Evolutionary conservation across 73 alveolate species (phyloP).

Genomic region (Tetrahymena borealis): DNA sequence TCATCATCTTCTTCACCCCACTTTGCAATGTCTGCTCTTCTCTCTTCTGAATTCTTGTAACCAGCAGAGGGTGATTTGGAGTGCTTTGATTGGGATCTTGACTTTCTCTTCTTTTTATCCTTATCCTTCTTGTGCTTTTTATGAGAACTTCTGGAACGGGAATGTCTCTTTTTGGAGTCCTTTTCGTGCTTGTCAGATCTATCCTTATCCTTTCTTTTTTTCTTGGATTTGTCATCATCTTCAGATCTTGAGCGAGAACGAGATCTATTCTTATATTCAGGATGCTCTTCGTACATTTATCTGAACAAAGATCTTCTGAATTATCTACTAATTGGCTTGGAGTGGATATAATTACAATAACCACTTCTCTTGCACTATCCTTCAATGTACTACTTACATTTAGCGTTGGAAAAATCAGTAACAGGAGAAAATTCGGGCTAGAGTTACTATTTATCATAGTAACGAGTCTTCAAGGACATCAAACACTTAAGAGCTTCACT

Average conservation of each 20-base stretch:
- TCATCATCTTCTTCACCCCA: slow-evolving; percentile 48
- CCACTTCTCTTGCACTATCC: slow-evolving; percentile 99
- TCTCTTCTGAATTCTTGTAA: slow-evolving; percentile 25
- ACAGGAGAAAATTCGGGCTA: slow-evolving; percentile 96
- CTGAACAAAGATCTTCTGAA: slow-evolving; percentile 78
- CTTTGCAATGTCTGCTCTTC: slow-evolving; percentile 49
- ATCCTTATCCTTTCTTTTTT: slow-evolving; percentile 56
- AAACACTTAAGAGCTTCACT: slow-evolving; percentile 92
- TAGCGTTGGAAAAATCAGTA: slow-evolving; percentile 96
- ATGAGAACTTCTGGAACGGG: not conserved
- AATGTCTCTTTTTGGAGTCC: not conserved
- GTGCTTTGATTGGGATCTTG: not conserved
- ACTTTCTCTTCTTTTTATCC: not conserved
- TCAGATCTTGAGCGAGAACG: slow-evolving; percentile 57
- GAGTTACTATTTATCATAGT: slow-evolving; percentile 84
- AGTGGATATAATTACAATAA: slow-evolving; percentile 98
- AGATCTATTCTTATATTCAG: slow-evolving; percentile 84
- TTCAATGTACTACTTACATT: slow-evolving; percentile 96
- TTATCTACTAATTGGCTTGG: slow-evolving; percentile 88
- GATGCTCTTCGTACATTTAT: slow-evolving; percentile 97
- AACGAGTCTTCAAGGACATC: slow-evolving; percentile 87
- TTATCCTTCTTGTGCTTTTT: not conserved
- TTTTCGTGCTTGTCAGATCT: slow-evolving; percentile 47
- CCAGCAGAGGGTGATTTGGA: not conserved
- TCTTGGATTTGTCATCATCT: slow-evolving; percentile 52